Evolutionary conservation across 768 basidiomycete genomes (phyloP).

Genomic region (Glaciozyma martinii): DNA sequence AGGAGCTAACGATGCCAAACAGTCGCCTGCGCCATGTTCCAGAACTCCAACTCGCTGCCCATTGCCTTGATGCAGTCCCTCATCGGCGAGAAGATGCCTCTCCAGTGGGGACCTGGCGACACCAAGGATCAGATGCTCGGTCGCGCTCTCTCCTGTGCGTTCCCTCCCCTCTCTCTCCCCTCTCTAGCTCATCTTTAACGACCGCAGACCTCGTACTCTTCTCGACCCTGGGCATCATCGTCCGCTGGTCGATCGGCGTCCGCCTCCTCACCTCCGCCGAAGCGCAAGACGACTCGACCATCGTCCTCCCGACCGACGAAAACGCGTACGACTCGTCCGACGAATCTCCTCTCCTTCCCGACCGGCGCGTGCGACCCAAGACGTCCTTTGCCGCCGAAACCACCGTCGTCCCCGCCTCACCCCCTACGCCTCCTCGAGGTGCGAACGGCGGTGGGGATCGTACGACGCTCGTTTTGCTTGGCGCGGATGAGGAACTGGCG

Average conservation of each 20-base stretch:
- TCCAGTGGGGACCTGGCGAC: conserved; percentile 44
- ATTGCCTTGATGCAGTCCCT: conserved; percentile 65
- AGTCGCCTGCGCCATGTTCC: conserved; percentile 34
- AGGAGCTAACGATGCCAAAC: conserved; percentile 1
- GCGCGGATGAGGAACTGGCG: conserved; percentile 31
- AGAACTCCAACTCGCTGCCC: conserved; percentile 91
- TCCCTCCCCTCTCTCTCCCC: background rate
- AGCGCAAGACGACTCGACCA: conserved; percentile 51
- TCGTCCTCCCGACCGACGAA: conserved; percentile 59
- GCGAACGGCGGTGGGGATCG: background rate
- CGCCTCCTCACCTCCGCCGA: conserved; percentile 63
- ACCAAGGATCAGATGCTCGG: conserved; percentile 82
- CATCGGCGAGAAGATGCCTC: conserved; percentile 33
- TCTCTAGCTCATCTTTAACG: background rate
- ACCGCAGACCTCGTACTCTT: conserved; percentile 53
- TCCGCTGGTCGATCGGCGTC: conserved; percentile 93
- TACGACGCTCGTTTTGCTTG: background rate
- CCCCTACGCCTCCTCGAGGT: background rate
- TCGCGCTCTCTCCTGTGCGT: conserved; percentile 56
- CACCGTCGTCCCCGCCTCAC: too few relatives aligned
- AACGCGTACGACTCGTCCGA: conserved; percentile 11
- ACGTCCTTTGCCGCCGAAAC: too few relatives aligned
- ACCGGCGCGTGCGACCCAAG: background rate
- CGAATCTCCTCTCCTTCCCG: background rate
- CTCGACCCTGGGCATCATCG: conserved; percentile 65